A percentile compares a stretch with the other conserved stretches of the same genome.
Evolutionary conservation across 2,329 filamentous ascomycete species (phyloP).

Genomic region (Trichoderma koningiopsis): DNA sequence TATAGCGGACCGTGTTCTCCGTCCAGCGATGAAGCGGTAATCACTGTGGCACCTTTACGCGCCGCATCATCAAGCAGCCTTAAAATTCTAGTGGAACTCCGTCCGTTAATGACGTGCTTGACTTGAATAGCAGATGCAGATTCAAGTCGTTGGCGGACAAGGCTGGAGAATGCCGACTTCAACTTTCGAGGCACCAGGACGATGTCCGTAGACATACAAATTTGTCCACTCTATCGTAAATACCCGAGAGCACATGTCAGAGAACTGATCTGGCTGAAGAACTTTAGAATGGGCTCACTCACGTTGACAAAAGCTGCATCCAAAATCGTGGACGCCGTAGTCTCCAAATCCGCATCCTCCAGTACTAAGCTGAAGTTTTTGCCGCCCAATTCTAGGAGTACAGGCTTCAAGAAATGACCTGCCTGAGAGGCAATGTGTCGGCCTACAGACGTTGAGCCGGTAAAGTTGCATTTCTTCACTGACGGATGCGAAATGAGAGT

Average conservation of each 20-base stretch:
- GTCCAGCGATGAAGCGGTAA: constrained; percentile 4
- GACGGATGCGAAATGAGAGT: constrained; percentile 38
- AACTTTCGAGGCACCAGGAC: neutral
- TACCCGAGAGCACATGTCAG: neutral
- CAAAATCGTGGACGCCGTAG: constrained; percentile 38
- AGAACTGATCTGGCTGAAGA: neutral
- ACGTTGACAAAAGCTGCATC: constrained; percentile 1
- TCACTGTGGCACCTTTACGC: neutral
- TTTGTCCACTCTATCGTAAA: neutral
- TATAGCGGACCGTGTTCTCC: neutral
- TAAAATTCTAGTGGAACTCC: neutral
- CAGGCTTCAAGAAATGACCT: constrained; percentile 41
- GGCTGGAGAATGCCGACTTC: neutral
- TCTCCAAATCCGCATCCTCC: constrained; percentile 44
- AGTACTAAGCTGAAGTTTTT: constrained; percentile 45
- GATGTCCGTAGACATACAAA: constrained; percentile 15
- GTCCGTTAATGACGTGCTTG: constrained; percentile 1
- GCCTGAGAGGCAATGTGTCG: constrained; percentile 40
- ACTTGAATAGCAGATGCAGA: neutral
- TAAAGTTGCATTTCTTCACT: constrained; percentile 46
- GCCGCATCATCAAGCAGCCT: constrained; percentile 2
- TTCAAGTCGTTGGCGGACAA: constrained; percentile 1
- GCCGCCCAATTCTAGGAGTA: constrained; percentile 44
- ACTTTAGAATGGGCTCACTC: neutral
- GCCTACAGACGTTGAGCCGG: constrained; percentile 43